Base-by-base conservation (phyloP, 2,329 filamentous ascomycete genomes). In the Delphinella strobiligena region DNA sequence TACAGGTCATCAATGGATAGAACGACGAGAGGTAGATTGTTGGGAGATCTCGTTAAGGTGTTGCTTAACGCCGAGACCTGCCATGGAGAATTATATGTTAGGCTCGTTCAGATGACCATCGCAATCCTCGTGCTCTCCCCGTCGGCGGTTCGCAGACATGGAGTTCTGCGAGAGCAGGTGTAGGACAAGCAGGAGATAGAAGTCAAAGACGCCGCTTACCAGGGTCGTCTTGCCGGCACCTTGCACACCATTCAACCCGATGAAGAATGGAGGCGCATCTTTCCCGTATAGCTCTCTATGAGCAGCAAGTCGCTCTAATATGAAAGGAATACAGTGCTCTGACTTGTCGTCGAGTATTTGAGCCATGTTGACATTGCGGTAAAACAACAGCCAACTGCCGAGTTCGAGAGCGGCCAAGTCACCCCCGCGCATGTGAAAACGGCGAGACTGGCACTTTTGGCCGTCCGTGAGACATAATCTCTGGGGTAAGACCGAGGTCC, bases 161-260 rank as follows among this genome's bases (percentile, higher is more conserved):
- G 22, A 7, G 7, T 7, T 12, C 7, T 27, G 12, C 12, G 7
- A 27, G 12, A 27, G 22, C n/a, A 27, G 22, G 12, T 12, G 12
- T 27, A 27, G 7, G 22, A 7, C 7, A 12, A 27, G 7, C 7
- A 27, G 22, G 7, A 27, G 22, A 27, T 27, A 27, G 22, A 12
- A 7, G 12, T 7, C 7, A 7, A 7, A 27, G 22, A 12, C 22
- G 12, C 7, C 7, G 40, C 67, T 55, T 57, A 75, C 87, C 52
- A 94, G 72, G 10, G 88, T 93, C 3, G 88, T 93, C 66, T 96
- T 95, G 49, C 89, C 89, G 29, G 84, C 81, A 45, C 89, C 89
- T 63, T 95, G 89, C 19, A 94, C 77, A 45, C 88, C 89, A 52
- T 93, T 93, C 52, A 96, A 72, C 34, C 87, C 89, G 46, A 95